Conservation (phyloP, 805 yeast species). For the Wickerhamomyces bisporus region DNA sequence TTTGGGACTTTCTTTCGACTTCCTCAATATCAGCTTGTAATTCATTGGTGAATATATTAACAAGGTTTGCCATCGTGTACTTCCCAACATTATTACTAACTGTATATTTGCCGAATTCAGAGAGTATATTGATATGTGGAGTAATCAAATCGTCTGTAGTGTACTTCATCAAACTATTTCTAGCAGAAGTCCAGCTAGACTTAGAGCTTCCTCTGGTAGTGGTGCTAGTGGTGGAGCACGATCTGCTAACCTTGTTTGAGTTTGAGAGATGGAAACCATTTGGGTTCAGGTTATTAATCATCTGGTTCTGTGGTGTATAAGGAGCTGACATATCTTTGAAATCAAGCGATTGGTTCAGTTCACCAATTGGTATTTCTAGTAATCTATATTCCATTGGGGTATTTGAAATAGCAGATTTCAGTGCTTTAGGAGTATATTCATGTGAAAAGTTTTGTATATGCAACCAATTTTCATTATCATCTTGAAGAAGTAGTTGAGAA, state of each 20-base stretch:
- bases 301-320: constrained; percentile 20
- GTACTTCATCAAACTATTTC: constrained; percentile 4
- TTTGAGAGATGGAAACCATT: constrained; percentile 11
- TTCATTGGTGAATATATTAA: constrained; percentile 20
- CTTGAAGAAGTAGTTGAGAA: constrained; percentile 8
- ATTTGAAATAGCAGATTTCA: not conserved
- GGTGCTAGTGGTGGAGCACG: not conserved
- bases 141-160: constrained; percentile 11
- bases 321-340: constrained; percentile 10
- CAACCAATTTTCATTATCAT: constrained; percentile 5
- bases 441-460: too few relatives aligned
- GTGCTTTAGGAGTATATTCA: not conserved
- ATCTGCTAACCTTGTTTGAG: not conserved
- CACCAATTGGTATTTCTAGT: constrained; percentile 12
- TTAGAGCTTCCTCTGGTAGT: not conserved
- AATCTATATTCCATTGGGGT: constrained; percentile 1
- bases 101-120: constrained; percentile 19
- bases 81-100: constrained; percentile 10
- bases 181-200: not conserved
- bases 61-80: constrained; percentile 9
- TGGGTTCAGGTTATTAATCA: constrained; percentile 14
- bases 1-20: constrained; percentile 1
- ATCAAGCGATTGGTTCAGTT: constrained; percentile 9
- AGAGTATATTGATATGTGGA: constrained; percentile 17
- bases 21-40: constrained; percentile 2